These are phyloP conservation scores for Schizothecium vesticola DNA, from an alignment of 495 filamentous ascomycete species.

Conservation along the genomic window DNA sequence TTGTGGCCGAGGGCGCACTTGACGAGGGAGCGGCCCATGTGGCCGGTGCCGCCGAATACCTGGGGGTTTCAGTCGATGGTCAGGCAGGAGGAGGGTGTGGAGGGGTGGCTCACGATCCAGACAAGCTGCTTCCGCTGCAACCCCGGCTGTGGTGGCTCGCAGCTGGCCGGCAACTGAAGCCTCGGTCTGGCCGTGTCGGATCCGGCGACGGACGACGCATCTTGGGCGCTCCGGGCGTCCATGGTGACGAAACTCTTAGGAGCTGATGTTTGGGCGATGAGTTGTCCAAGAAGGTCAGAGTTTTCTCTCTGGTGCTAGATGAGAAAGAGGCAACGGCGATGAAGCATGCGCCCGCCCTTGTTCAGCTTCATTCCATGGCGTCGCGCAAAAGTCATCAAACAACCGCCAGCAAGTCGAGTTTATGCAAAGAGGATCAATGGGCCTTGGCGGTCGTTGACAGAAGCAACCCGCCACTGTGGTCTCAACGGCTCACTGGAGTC, in stretches of 20 bases:
- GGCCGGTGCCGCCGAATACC: conserved; percentile 93
- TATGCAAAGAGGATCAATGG: not conserved
- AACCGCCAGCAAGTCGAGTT: conserved; percentile 5
- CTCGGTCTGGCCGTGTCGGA: conserved; percentile 25
- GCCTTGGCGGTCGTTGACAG: conserved; percentile 7
- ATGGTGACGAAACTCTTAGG: conserved; percentile 9
- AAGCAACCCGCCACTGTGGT: not conserved
- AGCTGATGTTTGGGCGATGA: not conserved
- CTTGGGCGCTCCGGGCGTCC: conserved; percentile 23
- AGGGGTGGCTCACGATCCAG: conserved; percentile 61
- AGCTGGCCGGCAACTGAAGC: conserved; percentile 64
- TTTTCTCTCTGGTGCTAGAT: not conserved
- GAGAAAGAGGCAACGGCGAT: conserved; percentile 9
- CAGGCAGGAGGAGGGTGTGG: not conserved
- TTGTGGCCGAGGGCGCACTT: conserved; percentile 72
- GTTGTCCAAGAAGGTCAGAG: not conserved
- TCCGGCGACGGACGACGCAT: conserved; percentile 21
- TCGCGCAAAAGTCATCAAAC: not conserved
- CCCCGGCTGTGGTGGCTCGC: conserved; percentile 69
- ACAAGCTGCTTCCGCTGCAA: conserved; percentile 68
- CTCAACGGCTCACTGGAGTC: not conserved
- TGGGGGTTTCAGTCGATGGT: conserved; percentile 9
- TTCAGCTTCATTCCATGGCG: conserved; percentile 18
- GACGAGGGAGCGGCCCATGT: conserved; percentile 88
- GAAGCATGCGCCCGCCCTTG: conserved; percentile 19